phyloP scores from a whole-genome alignment of 208 protist genomes.

The Zelonia costaricensis region DNA sequence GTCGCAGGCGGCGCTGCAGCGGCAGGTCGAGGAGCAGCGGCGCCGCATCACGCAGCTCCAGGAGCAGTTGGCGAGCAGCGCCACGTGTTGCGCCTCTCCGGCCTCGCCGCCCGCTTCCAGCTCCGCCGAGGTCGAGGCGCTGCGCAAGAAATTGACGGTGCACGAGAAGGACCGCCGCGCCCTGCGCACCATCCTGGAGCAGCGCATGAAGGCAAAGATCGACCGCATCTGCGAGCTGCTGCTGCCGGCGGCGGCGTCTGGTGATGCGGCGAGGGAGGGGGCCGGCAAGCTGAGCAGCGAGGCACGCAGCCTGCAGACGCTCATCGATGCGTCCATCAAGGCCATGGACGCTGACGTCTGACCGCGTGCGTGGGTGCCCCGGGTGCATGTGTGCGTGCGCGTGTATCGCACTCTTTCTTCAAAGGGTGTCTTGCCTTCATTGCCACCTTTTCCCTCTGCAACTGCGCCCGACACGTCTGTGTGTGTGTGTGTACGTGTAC shows the following conservation, averaged over 20 bases:
- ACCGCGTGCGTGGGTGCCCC: too few relatives aligned
- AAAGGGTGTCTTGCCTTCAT: too few relatives aligned
- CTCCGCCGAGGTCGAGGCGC: constrained; percentile 10
- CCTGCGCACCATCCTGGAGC: constrained; percentile 88
- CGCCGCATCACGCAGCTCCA: constrained; percentile 9
- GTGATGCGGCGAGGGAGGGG: background rate
- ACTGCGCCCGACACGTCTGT: too few relatives aligned
- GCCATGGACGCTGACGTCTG: constrained; percentile 62
- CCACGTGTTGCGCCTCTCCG: background rate
- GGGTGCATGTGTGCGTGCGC: too few relatives aligned
- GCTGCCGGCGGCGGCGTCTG: constrained; percentile 3
- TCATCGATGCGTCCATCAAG: constrained; percentile 72
- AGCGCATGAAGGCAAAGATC: constrained; percentile 77
- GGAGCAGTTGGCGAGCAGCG: background rate
- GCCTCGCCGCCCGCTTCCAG: background rate
- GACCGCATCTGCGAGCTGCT: constrained; percentile 67
- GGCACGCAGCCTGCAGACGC: constrained; percentile 51
- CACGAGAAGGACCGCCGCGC: constrained; percentile 82
- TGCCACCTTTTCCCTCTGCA: too few relatives aligned
- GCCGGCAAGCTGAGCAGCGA: constrained; percentile 35
- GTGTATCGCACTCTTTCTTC: too few relatives aligned
- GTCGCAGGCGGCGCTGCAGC: constrained; percentile 13
- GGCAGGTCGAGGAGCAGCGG: constrained; percentile 4
- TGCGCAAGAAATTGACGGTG: constrained; percentile 20
- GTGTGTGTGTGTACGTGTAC: too few relatives aligned